Conservation (phyloP, 2,329 filamentous ascomycete species). For the Xylariaceae sp. region DNA sequence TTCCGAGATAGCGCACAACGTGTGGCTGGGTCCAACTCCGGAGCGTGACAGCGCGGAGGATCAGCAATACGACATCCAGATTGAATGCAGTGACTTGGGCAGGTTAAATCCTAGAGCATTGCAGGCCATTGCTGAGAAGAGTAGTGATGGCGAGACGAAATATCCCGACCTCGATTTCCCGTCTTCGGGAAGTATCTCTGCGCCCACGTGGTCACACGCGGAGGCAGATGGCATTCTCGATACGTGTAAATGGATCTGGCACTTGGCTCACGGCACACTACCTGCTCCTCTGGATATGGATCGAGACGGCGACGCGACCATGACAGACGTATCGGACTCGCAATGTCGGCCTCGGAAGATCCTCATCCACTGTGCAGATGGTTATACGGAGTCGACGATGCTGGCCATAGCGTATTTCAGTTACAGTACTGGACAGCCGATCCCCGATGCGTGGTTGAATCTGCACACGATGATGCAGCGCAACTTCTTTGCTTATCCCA, state of each 20-base stretch:
- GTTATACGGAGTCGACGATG: conserved; percentile 91
- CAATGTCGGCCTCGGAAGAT: conserved; percentile 58
- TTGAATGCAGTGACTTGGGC: conserved; percentile 85
- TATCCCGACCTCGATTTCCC: conserved; percentile 69
- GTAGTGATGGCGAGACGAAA: conserved; percentile 40
- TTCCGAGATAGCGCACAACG: conserved; percentile 83
- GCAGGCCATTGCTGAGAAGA: conserved; percentile 55
- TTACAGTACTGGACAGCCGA: conserved; percentile 77
- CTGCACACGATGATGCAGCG: conserved; percentile 76
- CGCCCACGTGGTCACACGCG: conserved; percentile 75
- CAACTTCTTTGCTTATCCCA: conserved; percentile 95
- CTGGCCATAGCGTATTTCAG: conserved; percentile 89
- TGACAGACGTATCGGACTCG: conserved; percentile 31
- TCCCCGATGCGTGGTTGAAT: conserved; percentile 82
- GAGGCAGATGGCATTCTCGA: conserved; percentile 83
- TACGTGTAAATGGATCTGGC: conserved; percentile 86
- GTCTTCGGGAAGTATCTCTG: conserved; percentile 87
- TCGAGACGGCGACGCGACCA: conserved; percentile 42
- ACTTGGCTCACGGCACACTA: conserved; percentile 65
- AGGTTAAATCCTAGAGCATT: conserved; percentile 68
- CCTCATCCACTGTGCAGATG: conserved; percentile 89
- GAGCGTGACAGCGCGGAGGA: conserved; percentile 59
- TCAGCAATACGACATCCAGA: conserved; percentile 72
- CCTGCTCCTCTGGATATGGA: conserved; percentile 33
- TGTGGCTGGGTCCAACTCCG: conserved; percentile 85